Percentiles rank a stretch among this genome's conserved stretches.
Evolutionary conservation across 441 rosid species (phyloP).

Genomic region (Biscutella laevigata): DNA sequence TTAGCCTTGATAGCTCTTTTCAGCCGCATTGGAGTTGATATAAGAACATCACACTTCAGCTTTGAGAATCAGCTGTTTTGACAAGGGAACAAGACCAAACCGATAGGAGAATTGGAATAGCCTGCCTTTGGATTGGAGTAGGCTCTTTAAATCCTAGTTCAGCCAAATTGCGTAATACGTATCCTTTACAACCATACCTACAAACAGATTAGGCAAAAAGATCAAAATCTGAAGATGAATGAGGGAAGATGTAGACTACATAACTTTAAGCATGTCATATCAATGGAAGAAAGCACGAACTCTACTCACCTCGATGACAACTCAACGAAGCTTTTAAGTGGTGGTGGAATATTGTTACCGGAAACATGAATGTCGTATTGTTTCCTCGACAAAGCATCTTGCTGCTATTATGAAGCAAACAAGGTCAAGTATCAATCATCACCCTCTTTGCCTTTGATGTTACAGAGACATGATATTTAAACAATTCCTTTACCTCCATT

Average conservation of each 20-base stretch:
- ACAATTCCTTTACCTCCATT: conserved; percentile 51
- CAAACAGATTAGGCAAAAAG: no score
- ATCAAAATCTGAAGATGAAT: conserved; percentile 1
- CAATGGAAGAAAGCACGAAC: neutral
- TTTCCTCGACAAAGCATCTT: conserved; percentile 61
- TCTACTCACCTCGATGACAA: conserved; percentile 48
- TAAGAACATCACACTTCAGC: conserved; percentile 63
- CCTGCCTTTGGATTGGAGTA: conserved; percentile 94
- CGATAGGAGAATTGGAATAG: conserved; percentile 72
- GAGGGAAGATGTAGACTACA: neutral
- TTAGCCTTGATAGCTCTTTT: conserved; percentile 52
- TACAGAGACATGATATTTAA: neutral
- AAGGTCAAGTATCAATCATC: neutral
- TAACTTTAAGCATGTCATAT: neutral
- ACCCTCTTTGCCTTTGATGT: neutral
- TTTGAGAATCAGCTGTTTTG: conserved; percentile 54
- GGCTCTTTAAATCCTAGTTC: conserved; percentile 86
- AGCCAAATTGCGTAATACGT: conserved; percentile 53
- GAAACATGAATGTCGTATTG: conserved; percentile 65
- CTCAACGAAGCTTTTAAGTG: conserved; percentile 59
- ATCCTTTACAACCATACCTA: conserved; percentile 60
- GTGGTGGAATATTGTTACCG: conserved; percentile 65
- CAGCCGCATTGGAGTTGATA: conserved; percentile 78
- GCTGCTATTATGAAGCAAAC: conserved; percentile 29
- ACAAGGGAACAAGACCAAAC: conserved; percentile 49